These are phyloP conservation scores for Spergularia marina DNA, from an alignment of 148 eudicot genomes.

Conservation along the genomic window DNA sequence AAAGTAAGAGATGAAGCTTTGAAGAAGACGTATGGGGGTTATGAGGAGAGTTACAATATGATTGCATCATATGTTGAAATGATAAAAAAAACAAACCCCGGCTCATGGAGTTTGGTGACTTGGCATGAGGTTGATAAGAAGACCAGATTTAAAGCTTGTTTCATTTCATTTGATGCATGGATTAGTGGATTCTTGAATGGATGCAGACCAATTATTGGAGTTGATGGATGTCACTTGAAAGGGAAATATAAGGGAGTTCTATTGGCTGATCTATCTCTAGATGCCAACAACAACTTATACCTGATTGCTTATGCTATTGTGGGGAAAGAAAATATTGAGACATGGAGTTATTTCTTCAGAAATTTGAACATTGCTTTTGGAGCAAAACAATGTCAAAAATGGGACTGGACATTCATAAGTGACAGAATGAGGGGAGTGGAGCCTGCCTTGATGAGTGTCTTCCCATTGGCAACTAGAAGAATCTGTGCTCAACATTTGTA, in stretches of 20 bases:
- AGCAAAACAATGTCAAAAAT: not conserved
- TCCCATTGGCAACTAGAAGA: no score
- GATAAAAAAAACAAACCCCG: no score
- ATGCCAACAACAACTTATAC: not conserved
- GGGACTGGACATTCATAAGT: constrained; percentile 11
- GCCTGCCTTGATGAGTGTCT: no score
- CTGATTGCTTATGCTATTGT: not conserved
- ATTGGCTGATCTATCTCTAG: not conserved
- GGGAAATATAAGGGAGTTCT: not conserved
- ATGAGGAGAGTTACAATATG: no score
- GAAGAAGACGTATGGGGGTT: no score
- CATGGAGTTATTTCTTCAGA: constrained; percentile 3
- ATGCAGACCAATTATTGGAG: not conserved
- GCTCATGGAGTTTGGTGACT: not conserved
- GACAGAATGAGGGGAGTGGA: no score
- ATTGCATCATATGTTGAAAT: no score
- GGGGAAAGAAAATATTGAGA: not conserved
- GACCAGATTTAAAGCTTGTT: not conserved
- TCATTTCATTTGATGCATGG: not conserved
- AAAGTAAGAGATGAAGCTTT: no score
- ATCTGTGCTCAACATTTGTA: no score
- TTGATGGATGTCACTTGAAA: not conserved
- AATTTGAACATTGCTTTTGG: not conserved
- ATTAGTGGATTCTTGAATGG: not conserved
- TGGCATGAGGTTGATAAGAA: not conserved